A percentile compares a stretch with the other conserved stretches of the same genome.
phyloP scores from a whole-genome alignment of 1,284 basidiomycete species.

The Filobasidium uniguttulatum region DNA sequence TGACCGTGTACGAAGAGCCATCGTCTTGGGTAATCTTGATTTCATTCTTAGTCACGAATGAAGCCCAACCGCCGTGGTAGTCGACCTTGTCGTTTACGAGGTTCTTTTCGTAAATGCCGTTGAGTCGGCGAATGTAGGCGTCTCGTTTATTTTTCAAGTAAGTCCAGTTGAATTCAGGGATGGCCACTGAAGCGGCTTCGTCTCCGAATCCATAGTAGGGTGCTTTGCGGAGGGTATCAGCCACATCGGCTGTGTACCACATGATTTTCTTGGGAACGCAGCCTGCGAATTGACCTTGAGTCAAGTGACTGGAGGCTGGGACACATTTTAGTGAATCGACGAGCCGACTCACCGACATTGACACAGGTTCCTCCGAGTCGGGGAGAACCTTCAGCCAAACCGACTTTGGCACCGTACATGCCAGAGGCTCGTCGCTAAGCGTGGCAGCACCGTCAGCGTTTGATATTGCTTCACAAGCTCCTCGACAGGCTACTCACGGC shows the following conservation, averaged over 20 bases:
- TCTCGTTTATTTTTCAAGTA: slow-evolving; percentile 88
- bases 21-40: slow-evolving; percentile 56
- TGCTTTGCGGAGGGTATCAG: slow-evolving; percentile 62
- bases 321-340: slow-evolving; percentile 3
- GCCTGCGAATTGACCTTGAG: slow-evolving; percentile 38
- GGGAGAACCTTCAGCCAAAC: slow-evolving; percentile 66
- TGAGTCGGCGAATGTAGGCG: slow-evolving; percentile 80
- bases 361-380: slow-evolving; percentile 91
- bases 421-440: slow-evolving; percentile 64
- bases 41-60: slow-evolving; percentile 51
- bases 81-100: slow-evolving; percentile 80
- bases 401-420: slow-evolving; percentile 78
- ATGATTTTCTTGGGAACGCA: slow-evolving; percentile 95
- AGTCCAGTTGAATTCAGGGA: slow-evolving; percentile 67
- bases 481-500: slow-evolving; percentile 22
- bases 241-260: slow-evolving; percentile 96
- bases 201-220: slow-evolving; percentile 64
- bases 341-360: slow-evolving; percentile 43
- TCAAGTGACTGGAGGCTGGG: background rate
- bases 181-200: slow-evolving; percentile 38
- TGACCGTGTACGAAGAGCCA: slow-evolving; percentile 49
- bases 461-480: background rate
- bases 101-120: slow-evolving; percentile 84
- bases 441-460: background rate
- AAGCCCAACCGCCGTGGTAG: slow-evolving; percentile 66